Evolutionary conservation across 116 monocot species (phyloP).

Genomic region (Trichopus zeylanicus): DNA sequence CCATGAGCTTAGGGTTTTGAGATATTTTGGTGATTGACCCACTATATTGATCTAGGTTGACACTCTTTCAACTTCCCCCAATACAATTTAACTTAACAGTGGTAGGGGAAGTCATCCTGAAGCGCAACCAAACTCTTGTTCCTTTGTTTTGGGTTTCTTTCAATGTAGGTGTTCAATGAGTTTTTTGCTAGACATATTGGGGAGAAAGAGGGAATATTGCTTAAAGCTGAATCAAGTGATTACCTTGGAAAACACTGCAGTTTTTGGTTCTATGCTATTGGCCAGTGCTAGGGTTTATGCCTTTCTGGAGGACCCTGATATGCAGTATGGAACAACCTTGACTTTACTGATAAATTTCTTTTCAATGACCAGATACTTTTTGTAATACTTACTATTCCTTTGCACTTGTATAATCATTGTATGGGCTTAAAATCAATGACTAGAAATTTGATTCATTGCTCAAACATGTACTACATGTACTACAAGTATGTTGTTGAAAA

Average conservation of each 20-base stretch:
- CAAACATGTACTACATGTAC: neutral
- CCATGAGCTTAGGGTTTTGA: too few relatives aligned
- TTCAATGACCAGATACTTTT: neutral
- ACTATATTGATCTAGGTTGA: too few relatives aligned
- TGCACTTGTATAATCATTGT: neutral
- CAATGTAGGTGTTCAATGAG: slow-evolving; percentile 85
- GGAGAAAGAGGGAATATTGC: slow-evolving; percentile 72
- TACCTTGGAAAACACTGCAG: slow-evolving; percentile 86
- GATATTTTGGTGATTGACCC: too few relatives aligned
- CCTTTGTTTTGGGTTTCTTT: neutral
- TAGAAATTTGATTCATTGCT: too few relatives aligned
- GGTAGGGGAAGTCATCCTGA: too few relatives aligned
- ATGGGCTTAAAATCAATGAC: too few relatives aligned
- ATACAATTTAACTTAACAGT: too few relatives aligned
- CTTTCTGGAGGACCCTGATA: slow-evolving; percentile 98
- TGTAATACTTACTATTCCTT: neutral
- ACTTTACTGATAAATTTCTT: too few relatives aligned
- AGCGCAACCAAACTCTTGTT: too few relatives aligned
- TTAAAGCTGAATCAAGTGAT: slow-evolving; percentile 96
- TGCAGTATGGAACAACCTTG: neutral
- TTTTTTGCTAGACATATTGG: slow-evolving; percentile 95
- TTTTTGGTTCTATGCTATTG: slow-evolving; percentile 99
- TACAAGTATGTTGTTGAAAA: slow-evolving; percentile 97
- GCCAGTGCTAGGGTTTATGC: slow-evolving; percentile 87
- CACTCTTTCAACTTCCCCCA: too few relatives aligned